Base-by-base conservation (phyloP, 163 green algal genomes). In the Chlamydomonas reinhardtii region DNA sequence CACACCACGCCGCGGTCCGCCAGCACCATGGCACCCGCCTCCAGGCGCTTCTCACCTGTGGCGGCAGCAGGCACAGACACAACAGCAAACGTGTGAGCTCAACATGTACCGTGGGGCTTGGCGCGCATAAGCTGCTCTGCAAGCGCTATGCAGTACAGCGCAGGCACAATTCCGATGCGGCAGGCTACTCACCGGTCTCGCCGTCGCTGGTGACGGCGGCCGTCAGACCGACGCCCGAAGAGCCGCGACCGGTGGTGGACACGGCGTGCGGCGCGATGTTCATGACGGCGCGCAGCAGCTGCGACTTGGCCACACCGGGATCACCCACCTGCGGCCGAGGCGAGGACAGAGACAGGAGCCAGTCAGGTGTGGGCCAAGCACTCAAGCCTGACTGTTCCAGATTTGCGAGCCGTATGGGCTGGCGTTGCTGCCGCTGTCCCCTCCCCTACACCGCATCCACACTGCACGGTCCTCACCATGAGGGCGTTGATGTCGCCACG, bases 21-120 rank as follows among this genome's bases (percentile, higher is more conserved):
- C 71, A 99, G 93, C 68, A 99, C 98, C 97, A 99, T 99, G 68
- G 98, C 98, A 22, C 98, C 98, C 6, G 98, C 98, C 89, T 99
- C 98, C 37, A 99, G 94, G n/a, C 96, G 94, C 76, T 97, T 95
- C 90, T 99, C 97, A 14, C 97, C 96, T 96, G 94, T 56, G 17
- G 12, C 48, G 39, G 8, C 39, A 48, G 39, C n/a, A 62, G 34
- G 5, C 25, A 8, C 12, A 27, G 39, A 66, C 39, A 19, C n/a
- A n/a, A n/a, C n/a, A 14, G 48, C 48, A 56, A 17, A 56, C 48
- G 48, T 56, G 48, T 56, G 11, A 19, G 48, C 9, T 22, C 6
- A 11, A 54, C 43, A 54, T 16, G 43, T 11, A 54, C 43, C n/a
- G n/a, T n/a, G n/a, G n/a, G n/a, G n/a, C n/a, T n/a, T n/a, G n/a